Percentiles rank a stretch among this genome's conserved stretches.
These are phyloP conservation scores for Ceratocystiopsis minuta DNA, from an alignment of 2,329 filamentous ascomycete genomes.

Conservation along the genomic window DNA sequence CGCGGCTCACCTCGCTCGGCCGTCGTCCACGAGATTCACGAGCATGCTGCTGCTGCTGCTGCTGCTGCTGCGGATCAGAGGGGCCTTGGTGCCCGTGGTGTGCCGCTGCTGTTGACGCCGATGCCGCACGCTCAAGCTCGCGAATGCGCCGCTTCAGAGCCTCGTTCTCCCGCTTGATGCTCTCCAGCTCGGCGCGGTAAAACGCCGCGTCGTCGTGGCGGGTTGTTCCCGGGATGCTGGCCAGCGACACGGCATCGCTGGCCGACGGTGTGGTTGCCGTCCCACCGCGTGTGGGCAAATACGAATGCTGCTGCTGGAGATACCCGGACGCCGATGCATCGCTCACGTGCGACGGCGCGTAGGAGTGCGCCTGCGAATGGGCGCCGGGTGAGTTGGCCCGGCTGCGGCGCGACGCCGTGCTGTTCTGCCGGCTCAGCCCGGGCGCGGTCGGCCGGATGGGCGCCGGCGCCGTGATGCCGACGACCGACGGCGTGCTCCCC, in stretches of 20 bases:
- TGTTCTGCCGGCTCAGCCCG: conserved; percentile 35
- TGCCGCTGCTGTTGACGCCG: not conserved
- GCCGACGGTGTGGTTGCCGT: conserved; percentile 16
- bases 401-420: conserved; percentile 34
- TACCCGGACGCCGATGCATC: conserved; percentile 18
- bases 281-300: no score
- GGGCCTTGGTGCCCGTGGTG: not conserved
- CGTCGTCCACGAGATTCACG: not conserved
- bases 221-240: conserved; percentile 35
- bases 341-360: conserved; percentile 24
- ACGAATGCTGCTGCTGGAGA: conserved; percentile 13
- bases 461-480: conserved; percentile 27
- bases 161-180: conserved; percentile 46
- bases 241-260: conserved; percentile 30
- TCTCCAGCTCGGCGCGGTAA: conserved; percentile 41
- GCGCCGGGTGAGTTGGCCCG: conserved; percentile 30
- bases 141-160: conserved; percentile 39
- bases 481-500: conserved; percentile 20
- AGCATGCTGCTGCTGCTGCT: not conserved
- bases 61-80: not conserved
- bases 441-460: conserved; percentile 16
- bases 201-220: conserved; percentile 45
- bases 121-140: conserved; percentile 34
- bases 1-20: conserved; percentile 29
- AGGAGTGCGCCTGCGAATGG: conserved; percentile 14